Conservation (phyloP, 2,329 filamentous ascomycete species). For the Myriangium duriaei region DNA sequence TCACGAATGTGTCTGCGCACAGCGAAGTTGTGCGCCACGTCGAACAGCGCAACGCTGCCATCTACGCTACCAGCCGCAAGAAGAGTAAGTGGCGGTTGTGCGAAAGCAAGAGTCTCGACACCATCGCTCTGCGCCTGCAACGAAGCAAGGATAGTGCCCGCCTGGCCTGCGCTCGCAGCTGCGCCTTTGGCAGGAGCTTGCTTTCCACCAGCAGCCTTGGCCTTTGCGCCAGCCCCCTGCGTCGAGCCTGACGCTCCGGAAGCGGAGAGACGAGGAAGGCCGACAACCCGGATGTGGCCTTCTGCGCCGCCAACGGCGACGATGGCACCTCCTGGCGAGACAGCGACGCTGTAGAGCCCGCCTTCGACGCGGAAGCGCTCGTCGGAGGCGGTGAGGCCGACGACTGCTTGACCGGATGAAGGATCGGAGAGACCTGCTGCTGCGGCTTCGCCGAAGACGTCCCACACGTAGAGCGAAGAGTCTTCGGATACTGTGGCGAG, state of each 20-base stretch:
- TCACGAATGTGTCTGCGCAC: slow-evolving; percentile 70
- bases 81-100: slow-evolving; percentile 46
- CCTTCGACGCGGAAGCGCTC: slow-evolving; percentile 87
- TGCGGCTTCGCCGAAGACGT: slow-evolving; percentile 70
- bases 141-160: slow-evolving; percentile 66
- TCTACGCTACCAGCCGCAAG: slow-evolving; percentile 53
- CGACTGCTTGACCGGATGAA: slow-evolving; percentile 45
- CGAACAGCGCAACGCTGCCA: slow-evolving; percentile 68
- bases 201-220: slow-evolving; percentile 36
- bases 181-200: slow-evolving; percentile 29
- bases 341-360: slow-evolving; percentile 75
- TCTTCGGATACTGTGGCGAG: slow-evolving; percentile 86
- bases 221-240: slow-evolving; percentile 33
- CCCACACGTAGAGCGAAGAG: slow-evolving; percentile 79
- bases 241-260: slow-evolving; percentile 21
- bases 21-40: slow-evolving; percentile 74
- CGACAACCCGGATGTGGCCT: slow-evolving; percentile 73
- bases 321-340: slow-evolving; percentile 67
- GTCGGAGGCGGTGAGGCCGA: slow-evolving; percentile 67
- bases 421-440: slow-evolving; percentile 45
- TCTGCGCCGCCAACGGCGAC: slow-evolving; percentile 79
- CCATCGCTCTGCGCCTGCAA: slow-evolving; percentile 67
- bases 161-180: slow-evolving; percentile 37
- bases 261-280: slow-evolving; percentile 53
- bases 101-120: slow-evolving; percentile 64